Percentiles rank a stretch among this genome's conserved stretches.
These are phyloP conservation scores for Daldinia caldariorum DNA, from an alignment of 495 filamentous ascomycete species.

Conservation along the genomic window DNA sequence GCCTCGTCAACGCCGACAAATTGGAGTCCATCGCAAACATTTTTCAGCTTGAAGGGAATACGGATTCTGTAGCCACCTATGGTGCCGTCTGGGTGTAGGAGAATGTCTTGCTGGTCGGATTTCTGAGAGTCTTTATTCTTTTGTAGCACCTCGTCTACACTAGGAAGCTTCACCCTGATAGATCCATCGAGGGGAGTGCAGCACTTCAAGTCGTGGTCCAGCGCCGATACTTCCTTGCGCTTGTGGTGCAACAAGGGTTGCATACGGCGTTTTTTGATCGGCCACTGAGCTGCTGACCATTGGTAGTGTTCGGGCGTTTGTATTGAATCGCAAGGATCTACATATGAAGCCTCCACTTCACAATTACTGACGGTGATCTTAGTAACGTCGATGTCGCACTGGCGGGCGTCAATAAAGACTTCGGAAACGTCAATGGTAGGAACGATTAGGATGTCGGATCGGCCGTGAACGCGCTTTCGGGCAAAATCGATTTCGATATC, in stretches of 20 bases:
- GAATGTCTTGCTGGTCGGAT: constrained; percentile 44
- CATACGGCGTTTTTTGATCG: constrained; percentile 73
- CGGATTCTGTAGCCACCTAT: constrained; percentile 54
- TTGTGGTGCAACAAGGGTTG: constrained; percentile 66
- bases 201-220: constrained; percentile 49
- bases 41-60: constrained; percentile 79
- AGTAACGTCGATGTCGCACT: constrained; percentile 73
- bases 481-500: constrained; percentile 88
- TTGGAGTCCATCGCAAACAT: constrained; percentile 84
- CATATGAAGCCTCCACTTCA: constrained; percentile 67
- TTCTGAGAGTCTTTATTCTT: constrained; percentile 49
- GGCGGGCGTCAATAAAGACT: constrained; percentile 86
- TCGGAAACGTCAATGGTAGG: constrained; percentile 70
- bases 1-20: constrained; percentile 85
- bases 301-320: constrained; percentile 66
- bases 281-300: constrained; percentile 78
- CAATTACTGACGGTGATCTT: constrained; percentile 75
- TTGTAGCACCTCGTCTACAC: constrained; percentile 47
- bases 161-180: constrained; percentile 53
- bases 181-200: constrained; percentile 58
- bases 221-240: constrained; percentile 55
- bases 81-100: constrained; percentile 43
- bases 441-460: constrained; percentile 80
- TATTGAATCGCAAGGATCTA: constrained; percentile 76
- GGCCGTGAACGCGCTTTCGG: constrained; percentile 77